These are phyloP conservation scores for Pistacia atlantica DNA, from an alignment of 345 rosid genomes.

Conservation along the genomic window DNA sequence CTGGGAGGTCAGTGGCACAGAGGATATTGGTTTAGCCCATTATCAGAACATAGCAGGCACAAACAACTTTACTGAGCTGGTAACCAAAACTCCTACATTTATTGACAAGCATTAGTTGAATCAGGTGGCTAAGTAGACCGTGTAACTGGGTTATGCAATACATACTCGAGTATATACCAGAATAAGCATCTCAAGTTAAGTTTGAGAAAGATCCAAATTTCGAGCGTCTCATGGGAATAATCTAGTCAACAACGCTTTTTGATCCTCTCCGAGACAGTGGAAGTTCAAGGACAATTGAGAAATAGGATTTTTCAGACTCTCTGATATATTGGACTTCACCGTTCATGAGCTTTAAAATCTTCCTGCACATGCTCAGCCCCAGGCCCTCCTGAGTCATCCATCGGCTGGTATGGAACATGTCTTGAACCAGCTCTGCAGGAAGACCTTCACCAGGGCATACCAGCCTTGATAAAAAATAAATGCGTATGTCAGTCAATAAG, in stretches of 20 bases:
- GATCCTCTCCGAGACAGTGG: slow-evolving; percentile 47
- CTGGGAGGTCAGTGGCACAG: slow-evolving; percentile 8
- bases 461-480: slow-evolving; percentile 53
- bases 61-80: not conserved
- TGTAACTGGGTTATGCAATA: slow-evolving; percentile 21
- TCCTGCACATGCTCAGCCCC: slow-evolving; percentile 90
- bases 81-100: not conserved
- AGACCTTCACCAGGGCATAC: slow-evolving; percentile 95
- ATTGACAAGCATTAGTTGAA: slow-evolving; percentile 12
- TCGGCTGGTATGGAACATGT: slow-evolving; percentile 83
- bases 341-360: slow-evolving; percentile 82
- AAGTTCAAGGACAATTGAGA: slow-evolving; percentile 71
- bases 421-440: slow-evolving; percentile 87
- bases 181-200: slow-evolving; percentile 16
- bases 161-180: slow-evolving; percentile 5
- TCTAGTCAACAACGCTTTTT: slow-evolving; percentile 33
- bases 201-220: slow-evolving; percentile 17
- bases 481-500: not conserved
- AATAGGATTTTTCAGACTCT: slow-evolving; percentile 76
- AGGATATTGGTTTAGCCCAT: slow-evolving; percentile 9
- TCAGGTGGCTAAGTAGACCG: slow-evolving; percentile 19
- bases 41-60: slow-evolving; percentile 1
- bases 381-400: slow-evolving; percentile 90
- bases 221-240: not conserved
- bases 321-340: slow-evolving; percentile 92